phyloP scores from a whole-genome alignment of 1,284 basidiomycete species.

The Trichosporon sp. region DNA sequence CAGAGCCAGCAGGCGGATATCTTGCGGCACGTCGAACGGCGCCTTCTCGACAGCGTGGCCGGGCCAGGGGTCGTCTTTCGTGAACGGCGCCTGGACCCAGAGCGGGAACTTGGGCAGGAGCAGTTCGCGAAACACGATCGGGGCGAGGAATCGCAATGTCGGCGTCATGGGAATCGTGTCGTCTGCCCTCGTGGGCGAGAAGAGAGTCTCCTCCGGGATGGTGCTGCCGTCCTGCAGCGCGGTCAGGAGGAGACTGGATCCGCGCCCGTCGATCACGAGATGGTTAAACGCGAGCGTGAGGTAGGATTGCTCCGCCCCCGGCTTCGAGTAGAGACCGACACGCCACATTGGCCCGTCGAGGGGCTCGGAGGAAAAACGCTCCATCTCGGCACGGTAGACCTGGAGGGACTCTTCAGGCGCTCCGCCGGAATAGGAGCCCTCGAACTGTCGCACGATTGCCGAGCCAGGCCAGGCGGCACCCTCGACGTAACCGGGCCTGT shows the following conservation, averaged over 20 bases:
- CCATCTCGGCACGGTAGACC: conserved; percentile 16
- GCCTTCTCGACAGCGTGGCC: conserved; percentile 18
- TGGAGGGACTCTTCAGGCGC: background rate
- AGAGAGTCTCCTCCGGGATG: conserved; percentile 7
- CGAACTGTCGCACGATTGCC: conserved; percentile 5
- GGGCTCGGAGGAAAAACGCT: conserved; percentile 12
- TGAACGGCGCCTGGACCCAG: conserved; percentile 39
- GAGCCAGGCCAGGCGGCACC: conserved; percentile 15
- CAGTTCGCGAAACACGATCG: conserved; percentile 41
- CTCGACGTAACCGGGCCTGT: conserved; percentile 23
- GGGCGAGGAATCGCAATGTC: conserved; percentile 32
- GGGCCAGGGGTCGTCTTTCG: conserved; percentile 39
- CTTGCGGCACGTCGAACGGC: conserved; percentile 20
- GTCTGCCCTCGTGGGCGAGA: conserved; percentile 30
- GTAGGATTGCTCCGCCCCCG: conserved; percentile 39
- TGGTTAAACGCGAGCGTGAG: conserved; percentile 24
- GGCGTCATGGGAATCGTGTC: conserved; percentile 40
- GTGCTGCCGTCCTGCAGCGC: conserved; percentile 21
- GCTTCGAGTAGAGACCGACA: conserved; percentile 17
- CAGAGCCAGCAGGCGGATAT: conserved; percentile 31
- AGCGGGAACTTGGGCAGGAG: conserved; percentile 43
- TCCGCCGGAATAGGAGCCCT: background rate
- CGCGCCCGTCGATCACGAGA: conserved; percentile 26
- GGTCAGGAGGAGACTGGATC: conserved; percentile 9
- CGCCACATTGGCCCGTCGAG: conserved; percentile 22